A percentile compares a stretch with the other conserved stretches of the same genome.
Evolutionary conservation across 2,329 filamentous ascomycete species (phyloP).

Genomic region (Didymosphaeria variabile): DNA sequence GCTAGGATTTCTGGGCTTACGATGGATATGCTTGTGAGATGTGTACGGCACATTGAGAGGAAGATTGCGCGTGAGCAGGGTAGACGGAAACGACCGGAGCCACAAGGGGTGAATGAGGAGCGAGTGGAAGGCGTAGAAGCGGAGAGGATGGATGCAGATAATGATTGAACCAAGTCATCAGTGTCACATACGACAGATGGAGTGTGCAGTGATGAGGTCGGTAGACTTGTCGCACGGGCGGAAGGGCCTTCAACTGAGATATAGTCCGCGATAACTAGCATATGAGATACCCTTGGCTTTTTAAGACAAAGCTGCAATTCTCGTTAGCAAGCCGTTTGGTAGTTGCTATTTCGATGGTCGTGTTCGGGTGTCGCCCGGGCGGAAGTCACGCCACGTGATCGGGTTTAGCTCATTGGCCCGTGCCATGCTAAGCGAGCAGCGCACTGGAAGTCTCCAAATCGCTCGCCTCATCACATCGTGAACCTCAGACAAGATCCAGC

Average conservation of each 20-base stretch:
- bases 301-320: neutral
- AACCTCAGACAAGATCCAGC: conserved; percentile 40
- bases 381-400: conserved; percentile 23
- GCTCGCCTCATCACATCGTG: conserved; percentile 28
- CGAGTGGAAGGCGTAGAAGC: neutral
- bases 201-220: neutral
- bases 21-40: conserved; percentile 59
- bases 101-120: neutral
- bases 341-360: neutral
- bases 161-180: neutral
- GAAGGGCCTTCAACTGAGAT: neutral
- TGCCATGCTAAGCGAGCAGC: conserved; percentile 4
- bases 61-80: conserved; percentile 38
- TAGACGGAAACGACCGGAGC: conserved; percentile 16
- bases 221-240: neutral
- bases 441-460: conserved; percentile 26
- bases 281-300: neutral
- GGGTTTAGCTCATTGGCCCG: neutral
- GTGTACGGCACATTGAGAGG: conserved; percentile 60
- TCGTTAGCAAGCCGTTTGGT: neutral
- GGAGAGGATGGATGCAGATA: neutral
- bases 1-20: conserved; percentile 61
- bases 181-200: no score
- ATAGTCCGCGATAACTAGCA: neutral
- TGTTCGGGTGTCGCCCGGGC: neutral